A percentile compares a stretch with the other conserved stretches of the same genome.
phyloP scores from a whole-genome alignment of 2,329 filamentous ascomycete species.

The Curvularia verruculosa region DNA sequence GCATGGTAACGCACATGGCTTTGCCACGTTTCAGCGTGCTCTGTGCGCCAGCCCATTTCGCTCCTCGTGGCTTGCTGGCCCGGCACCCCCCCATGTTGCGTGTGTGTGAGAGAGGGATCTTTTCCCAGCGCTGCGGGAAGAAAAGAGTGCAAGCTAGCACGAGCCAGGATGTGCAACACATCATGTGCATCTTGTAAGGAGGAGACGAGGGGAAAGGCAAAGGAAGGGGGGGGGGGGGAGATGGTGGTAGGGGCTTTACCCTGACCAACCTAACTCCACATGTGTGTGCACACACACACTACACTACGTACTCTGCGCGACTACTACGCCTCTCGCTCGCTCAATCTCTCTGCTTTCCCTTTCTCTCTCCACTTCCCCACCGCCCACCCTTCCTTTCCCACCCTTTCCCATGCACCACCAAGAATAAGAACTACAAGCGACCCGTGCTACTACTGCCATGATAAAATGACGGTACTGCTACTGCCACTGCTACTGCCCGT shows the following conservation, averaged over 20 bases:
- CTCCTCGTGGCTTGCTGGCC: no score
- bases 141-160: constrained; percentile 13
- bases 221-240: background rate
- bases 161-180: constrained; percentile 9
- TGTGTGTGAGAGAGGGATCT: background rate
- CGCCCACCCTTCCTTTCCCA: no score
- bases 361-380: background rate
- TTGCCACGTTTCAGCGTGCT: no score
- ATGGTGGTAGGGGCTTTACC: constrained; percentile 1
- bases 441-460: constrained; percentile 13
- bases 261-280: constrained; percentile 8
- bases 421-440: constrained; percentile 12
- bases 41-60: no score
- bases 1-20: no score
- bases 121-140: background rate
- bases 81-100: background rate
- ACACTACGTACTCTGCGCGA: background rate
- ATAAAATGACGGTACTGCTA: constrained; percentile 10
- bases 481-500: no score
- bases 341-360: no score
- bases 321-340: background rate
- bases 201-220: no score
- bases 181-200: constrained; percentile 9
- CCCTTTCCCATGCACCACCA: constrained; percentile 13
- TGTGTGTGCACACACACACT: background rate